These are phyloP conservation scores for Mortierella alpina DNA, from an alignment of 192 early-diverging fungal species.

Conservation along the genomic window DNA sequence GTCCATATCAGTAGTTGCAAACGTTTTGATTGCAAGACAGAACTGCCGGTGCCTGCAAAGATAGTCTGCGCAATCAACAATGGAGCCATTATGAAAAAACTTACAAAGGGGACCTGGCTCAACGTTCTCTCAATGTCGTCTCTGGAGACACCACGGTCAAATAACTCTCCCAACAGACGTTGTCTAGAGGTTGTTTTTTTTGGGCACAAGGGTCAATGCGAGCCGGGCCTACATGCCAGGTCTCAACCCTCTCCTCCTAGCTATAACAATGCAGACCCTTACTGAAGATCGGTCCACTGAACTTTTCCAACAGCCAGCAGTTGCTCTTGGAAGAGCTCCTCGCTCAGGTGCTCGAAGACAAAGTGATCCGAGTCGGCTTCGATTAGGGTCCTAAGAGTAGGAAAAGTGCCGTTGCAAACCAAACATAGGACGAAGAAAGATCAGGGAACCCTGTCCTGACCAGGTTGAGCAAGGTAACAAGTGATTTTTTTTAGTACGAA, in stretches of 20 bases:
- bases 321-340: constrained; percentile 49
- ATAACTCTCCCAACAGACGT: constrained; percentile 26
- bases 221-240: too few relatives aligned
- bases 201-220: too few relatives aligned
- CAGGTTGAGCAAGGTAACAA: not conserved
- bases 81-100: not conserved
- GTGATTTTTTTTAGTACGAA: not conserved
- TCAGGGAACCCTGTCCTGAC: not conserved
- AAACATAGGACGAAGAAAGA: not conserved
- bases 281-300: constrained; percentile 76
- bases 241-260: too few relatives aligned
- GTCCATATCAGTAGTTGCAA: too few relatives aligned
- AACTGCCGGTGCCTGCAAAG: too few relatives aligned
- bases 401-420: not conserved
- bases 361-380: constrained; percentile 71
- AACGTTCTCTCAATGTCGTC: constrained; percentile 24
- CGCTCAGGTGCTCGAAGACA: constrained; percentile 54
- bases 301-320: constrained; percentile 9
- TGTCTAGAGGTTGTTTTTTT: constrained; percentile 1
- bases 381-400: constrained; percentile 60
- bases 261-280: constrained; percentile 11
- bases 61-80: too few relatives aligned
- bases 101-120: constrained; percentile 18
- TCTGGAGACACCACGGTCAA: constrained; percentile 15
- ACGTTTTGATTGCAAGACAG: too few relatives aligned